Base-by-base conservation (phyloP, 805 yeast genomes). In the Yarrowia hollandica region DNA sequence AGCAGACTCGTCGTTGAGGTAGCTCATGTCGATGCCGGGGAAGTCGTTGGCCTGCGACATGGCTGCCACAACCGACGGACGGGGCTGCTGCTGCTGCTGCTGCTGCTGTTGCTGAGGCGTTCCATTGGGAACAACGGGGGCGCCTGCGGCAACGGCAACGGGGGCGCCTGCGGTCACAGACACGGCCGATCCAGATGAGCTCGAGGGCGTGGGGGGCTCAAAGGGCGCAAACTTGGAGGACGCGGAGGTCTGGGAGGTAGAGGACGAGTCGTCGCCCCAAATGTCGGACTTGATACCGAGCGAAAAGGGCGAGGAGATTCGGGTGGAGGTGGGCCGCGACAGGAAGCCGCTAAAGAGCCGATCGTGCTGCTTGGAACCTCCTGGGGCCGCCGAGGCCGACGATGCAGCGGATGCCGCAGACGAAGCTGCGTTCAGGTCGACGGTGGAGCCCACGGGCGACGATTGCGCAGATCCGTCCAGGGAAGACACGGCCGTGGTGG, bases 271-370 rank as follows among this genome's bases (percentile, higher is more conserved):
- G 44, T 52, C 58, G n/a, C 58, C 58, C 58, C 58, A 52, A 23
- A 52, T 52, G 35, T 52, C 58, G 18, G 58, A 37, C 35, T 52
- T 52, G 58, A 52, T 52, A 21, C 58, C 58, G 28, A 52, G 58
- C 39, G 58, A 52, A 11, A 52, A 52, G 35, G 58, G 58, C n/a
- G 58, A 52, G 26, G 58, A 52, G 28, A 52, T 52, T 26, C 58
- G 58, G 6, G 44, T 37, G 18, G 58, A 52, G 12, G 58, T 35
- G 26, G 58, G 58, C 5, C 58, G 58, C n/a, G 58, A 52, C 25
- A 52, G 35, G 14, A 52, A 52, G 42, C 58, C 58, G 28, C 21
- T 28, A 9, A 44, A 50, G 16, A 50, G 42, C 42, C 46, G 44
- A 16, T 33, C 35, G 26, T 52, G 42, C 44, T 35, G 42, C 58